phyloP scores from a whole-genome alignment of 2,329 filamentous ascomycete species.

The Fusarium longipes region DNA sequence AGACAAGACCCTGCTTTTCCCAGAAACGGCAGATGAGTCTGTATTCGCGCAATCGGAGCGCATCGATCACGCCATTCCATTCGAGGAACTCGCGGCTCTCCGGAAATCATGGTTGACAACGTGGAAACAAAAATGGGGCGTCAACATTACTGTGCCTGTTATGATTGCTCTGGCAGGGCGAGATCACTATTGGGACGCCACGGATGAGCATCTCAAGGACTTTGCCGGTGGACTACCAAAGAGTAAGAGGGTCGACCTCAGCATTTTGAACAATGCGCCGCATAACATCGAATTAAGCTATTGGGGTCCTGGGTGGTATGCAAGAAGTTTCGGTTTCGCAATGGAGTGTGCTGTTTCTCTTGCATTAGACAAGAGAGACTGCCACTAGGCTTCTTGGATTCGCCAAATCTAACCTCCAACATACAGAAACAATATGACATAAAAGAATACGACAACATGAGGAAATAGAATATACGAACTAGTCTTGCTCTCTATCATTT shows the following conservation, averaged over 20 bases:
- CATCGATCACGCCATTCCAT: slow-evolving; percentile 33
- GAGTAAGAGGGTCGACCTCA: slow-evolving; percentile 33
- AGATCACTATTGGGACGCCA: slow-evolving; percentile 36
- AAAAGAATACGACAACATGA: no score
- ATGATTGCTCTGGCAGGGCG: slow-evolving; percentile 31
- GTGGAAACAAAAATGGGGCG: slow-evolving; percentile 38
- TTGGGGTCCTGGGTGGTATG: slow-evolving; percentile 38
- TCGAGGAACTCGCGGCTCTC: slow-evolving; percentile 29
- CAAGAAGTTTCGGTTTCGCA: slow-evolving; percentile 38
- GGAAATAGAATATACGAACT: no score
- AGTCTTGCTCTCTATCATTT: no score
- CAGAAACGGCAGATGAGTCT: slow-evolving; percentile 31
- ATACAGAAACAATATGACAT: no score
- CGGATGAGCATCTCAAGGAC: slow-evolving; percentile 34
- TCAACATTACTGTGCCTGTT: slow-evolving; percentile 22
- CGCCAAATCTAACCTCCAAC: no score
- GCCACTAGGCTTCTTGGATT: no score
- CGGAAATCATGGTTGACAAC: slow-evolving; percentile 23
- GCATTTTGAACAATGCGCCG: slow-evolving; percentile 29
- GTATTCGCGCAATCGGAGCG: slow-evolving; percentile 29
- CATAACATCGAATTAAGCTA: slow-evolving; percentile 41
- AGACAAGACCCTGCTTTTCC: slow-evolving; percentile 30
- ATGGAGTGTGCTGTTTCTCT: slow-evolving; percentile 34
- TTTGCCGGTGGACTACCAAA: slow-evolving; percentile 18
- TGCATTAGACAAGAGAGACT: not conserved